Evolutionary conservation across 2,329 filamentous ascomycete genomes (phyloP), one percentile per base, ranked within the genome.

Genomic region (Calonectria pseudoturangicola): DNA sequence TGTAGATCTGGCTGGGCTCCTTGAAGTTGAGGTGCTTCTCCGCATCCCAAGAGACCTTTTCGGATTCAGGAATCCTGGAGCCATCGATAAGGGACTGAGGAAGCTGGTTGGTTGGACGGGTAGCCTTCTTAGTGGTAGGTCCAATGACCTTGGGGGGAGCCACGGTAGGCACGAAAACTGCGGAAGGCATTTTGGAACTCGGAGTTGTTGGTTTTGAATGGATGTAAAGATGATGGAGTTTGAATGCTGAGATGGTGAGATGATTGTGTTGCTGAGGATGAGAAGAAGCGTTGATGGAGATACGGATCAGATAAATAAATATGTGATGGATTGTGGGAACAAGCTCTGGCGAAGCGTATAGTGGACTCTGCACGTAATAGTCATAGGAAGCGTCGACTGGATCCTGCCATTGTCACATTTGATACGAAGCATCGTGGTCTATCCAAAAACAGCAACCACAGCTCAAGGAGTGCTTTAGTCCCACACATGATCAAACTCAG

Each of bases 1-100:
- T 89, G 77, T 90, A 82, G 64, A 90, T 83, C 74, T 89, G 86
- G 10, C 86, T 84, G 13, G 88, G 86, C 27, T 86, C 81, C 64
- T 86, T 84, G 81, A 87, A 91, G 28, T 83, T 82, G 15, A 93
- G 81, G 79, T 93, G 92, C 80, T 87, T 88, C 51, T 82, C 77
- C 2, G 91, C 86, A 65, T 89, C 83, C 79, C 93, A 93, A 10
- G 73, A 25, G 15, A 54, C 71, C 28, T 36, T 63, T 7, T 43
- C 27, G 8, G 54, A 60, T n/a, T 60, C 54, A 15, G 16, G n/a
- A 4, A 65, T 36, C 12, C 16, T 72, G 6, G 79, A 79, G 10
- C 74, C 76, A 15, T 82, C 76, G 27, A 81, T 79, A 47, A 83
- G 72, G n/a, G 73, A 79, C 43, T 66, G 78, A 73, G 82, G 82